A percentile compares a stretch with the other conserved stretches of the same genome.
phyloP scores from a whole-genome alignment of 2,329 filamentous ascomycete species.

The Diaporthe sp. region DNA sequence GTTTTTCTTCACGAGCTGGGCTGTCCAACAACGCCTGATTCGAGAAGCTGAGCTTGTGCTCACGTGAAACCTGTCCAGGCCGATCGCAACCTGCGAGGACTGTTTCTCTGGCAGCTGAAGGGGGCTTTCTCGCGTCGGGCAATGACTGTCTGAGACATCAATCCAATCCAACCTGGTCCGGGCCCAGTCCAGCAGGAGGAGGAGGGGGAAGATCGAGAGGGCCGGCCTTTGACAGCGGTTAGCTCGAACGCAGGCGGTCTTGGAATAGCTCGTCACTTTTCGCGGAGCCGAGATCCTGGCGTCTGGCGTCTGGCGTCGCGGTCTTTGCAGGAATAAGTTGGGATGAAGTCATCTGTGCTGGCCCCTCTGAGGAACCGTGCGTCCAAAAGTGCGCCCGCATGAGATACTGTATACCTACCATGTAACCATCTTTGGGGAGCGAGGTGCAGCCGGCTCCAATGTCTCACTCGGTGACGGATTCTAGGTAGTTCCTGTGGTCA shows the following conservation, averaged over 20 bases:
- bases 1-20: slow-evolving; percentile 21
- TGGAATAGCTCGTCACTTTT: slow-evolving; percentile 10
- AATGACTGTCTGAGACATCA: slow-evolving; percentile 37
- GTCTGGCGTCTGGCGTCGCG: slow-evolving; percentile 24
- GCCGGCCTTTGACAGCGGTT: slow-evolving; percentile 12
- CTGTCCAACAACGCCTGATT: slow-evolving; percentile 28
- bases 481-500: not conserved
- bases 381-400: slow-evolving; percentile 5
- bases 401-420: slow-evolving; percentile 8
- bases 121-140: slow-evolving; percentile 22
- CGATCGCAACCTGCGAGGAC: slow-evolving; percentile 14
- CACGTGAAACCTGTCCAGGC: slow-evolving; percentile 26
- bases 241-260: slow-evolving; percentile 4
- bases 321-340: slow-evolving; percentile 15
- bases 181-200: not conserved
- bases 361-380: slow-evolving; percentile 23
- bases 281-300: slow-evolving; percentile 28
- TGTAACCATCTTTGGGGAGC: slow-evolving; percentile 15
- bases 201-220: not conserved
- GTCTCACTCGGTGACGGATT: slow-evolving; percentile 19
- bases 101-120: slow-evolving; percentile 9
- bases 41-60: slow-evolving; percentile 31
- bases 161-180: slow-evolving; percentile 1
- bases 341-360: slow-evolving; percentile 30
- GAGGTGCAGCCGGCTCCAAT: slow-evolving; percentile 2